These are phyloP conservation scores for Ampelocalamus luodianensis DNA, from an alignment of 176 grass and related monocot genomes.

Conservation along the genomic window DNA sequence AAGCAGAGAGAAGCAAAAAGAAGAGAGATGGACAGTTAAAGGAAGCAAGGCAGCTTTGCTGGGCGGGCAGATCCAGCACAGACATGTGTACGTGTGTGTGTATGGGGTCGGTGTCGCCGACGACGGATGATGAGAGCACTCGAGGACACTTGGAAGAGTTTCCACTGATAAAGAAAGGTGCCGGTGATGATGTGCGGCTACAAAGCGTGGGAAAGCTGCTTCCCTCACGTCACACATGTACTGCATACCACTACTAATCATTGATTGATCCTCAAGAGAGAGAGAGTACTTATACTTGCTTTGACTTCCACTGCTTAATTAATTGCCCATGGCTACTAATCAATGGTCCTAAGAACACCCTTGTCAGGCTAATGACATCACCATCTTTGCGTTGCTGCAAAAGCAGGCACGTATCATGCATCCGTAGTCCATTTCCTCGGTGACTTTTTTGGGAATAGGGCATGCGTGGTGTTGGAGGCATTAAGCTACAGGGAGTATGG, in stretches of 20 bases:
- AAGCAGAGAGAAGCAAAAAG: neutral
- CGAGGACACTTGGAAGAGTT: neutral
- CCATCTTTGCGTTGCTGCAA: neutral
- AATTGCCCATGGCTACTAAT: slow-evolving; percentile 13
- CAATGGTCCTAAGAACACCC: neutral
- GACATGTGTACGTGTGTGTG: neutral
- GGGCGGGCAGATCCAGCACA: slow-evolving; percentile 24
- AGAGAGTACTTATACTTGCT: neutral
- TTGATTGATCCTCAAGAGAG: slow-evolving; percentile 19
- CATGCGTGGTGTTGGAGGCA: slow-evolving; percentile 39
- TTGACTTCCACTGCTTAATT: slow-evolving; percentile 29
- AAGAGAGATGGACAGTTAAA: neutral
- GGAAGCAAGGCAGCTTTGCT: slow-evolving; percentile 40
- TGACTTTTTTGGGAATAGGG: slow-evolving; percentile 21
- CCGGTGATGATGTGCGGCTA: neutral
- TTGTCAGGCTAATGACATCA: slow-evolving; percentile 8
- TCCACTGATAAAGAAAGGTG: slow-evolving; percentile 30
- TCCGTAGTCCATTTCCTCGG: slow-evolving; percentile 17
- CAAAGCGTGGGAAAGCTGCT: slow-evolving; percentile 28
- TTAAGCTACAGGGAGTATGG: no score
- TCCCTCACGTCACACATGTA: slow-evolving; percentile 21
- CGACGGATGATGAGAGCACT: slow-evolving; percentile 23
- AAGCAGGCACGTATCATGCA: neutral
- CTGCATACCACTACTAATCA: slow-evolving; percentile 34
- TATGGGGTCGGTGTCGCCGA: neutral